Conservation (phyloP, 495 filamentous ascomycete species). For the Penicillium simplicissimum region DNA sequence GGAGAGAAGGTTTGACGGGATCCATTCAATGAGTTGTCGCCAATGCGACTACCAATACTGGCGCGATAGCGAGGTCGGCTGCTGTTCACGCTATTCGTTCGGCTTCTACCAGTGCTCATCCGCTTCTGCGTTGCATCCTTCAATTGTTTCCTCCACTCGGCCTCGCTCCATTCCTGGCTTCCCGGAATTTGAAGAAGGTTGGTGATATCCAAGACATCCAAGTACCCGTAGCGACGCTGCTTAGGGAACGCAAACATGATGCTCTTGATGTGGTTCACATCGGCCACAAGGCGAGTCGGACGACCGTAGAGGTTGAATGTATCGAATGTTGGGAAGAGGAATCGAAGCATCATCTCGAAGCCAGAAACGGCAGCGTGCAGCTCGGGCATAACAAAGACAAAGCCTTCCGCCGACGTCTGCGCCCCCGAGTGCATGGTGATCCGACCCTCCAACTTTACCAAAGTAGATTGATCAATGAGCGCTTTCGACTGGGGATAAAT, state of each 20-base stretch:
- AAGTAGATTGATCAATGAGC: conserved; percentile 88
- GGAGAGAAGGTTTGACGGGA: conserved; percentile 48
- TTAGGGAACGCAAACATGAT: conserved; percentile 99
- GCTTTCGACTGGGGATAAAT: conserved; percentile 94
- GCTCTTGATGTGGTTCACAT: conserved; percentile 79
- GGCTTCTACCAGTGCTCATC: conserved; percentile 56
- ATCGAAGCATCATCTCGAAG: conserved; percentile 96
- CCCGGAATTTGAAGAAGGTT: conserved; percentile 74
- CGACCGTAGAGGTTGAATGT: conserved; percentile 91
- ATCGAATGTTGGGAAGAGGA: conserved; percentile 92
- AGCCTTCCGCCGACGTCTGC: conserved; percentile 77
- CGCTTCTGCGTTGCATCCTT: conserved; percentile 88
- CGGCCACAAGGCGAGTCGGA: conserved; percentile 82
- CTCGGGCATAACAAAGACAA: conserved; percentile 98
- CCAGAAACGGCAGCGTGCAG: conserved; percentile 85
- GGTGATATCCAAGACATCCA: conserved; percentile 84
- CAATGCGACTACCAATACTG: conserved; percentile 59
- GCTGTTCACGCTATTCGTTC: conserved; percentile 60
- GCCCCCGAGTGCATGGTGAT: conserved; percentile 80
- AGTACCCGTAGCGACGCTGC: conserved; percentile 82
- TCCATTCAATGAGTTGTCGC: conserved; percentile 35
- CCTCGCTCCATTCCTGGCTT: conserved; percentile 77
- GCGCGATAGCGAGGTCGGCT: conserved; percentile 63
- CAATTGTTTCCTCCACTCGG: conserved; percentile 85
- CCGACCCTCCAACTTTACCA: conserved; percentile 91